Evolutionary conservation across 2,329 filamentous ascomycete species (phyloP).

Genomic region (Calonectria pseudoreteaudii): DNA sequence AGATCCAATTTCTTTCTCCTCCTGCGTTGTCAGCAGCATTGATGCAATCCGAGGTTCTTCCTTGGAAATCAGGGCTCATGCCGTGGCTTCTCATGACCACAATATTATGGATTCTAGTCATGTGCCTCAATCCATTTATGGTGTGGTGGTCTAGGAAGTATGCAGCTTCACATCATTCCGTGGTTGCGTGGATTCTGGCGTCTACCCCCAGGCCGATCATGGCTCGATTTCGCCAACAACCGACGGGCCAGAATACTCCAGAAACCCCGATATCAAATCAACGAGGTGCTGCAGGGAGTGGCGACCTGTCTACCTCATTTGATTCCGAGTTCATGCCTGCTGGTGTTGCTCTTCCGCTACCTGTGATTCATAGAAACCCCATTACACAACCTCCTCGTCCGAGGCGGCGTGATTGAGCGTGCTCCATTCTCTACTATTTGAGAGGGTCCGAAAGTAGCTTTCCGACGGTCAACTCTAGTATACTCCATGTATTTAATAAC

Average conservation of each 20-base stretch:
- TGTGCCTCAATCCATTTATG: not conserved
- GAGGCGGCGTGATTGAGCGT: not conserved
- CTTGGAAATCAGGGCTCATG: not conserved
- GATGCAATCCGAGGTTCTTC: not conserved
- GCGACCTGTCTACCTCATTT: not conserved
- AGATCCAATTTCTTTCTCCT: not conserved
- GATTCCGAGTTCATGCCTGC: not conserved
- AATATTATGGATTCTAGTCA: not conserved
- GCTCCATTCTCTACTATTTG: not conserved
- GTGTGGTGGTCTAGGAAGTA: not conserved
- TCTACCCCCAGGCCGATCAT: not conserved
- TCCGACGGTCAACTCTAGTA: not conserved
- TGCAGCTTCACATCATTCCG: not conserved
- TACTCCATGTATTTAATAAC: not conserved
- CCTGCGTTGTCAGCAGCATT: not conserved
- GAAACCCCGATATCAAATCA: not conserved
- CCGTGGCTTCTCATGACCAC: not conserved
- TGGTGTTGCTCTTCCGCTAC: not conserved
- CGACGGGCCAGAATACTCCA: not conserved
- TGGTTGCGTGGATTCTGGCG: not conserved
- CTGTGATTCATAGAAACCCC: not conserved
- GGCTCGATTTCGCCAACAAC: not conserved
- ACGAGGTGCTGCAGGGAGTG: not conserved
- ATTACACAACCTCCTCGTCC: not conserved
- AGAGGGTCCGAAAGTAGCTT: not conserved